These are phyloP conservation scores for Stephania cephalantha DNA, from an alignment of 164 flowering plant genomes.

Conservation along the genomic window DNA sequence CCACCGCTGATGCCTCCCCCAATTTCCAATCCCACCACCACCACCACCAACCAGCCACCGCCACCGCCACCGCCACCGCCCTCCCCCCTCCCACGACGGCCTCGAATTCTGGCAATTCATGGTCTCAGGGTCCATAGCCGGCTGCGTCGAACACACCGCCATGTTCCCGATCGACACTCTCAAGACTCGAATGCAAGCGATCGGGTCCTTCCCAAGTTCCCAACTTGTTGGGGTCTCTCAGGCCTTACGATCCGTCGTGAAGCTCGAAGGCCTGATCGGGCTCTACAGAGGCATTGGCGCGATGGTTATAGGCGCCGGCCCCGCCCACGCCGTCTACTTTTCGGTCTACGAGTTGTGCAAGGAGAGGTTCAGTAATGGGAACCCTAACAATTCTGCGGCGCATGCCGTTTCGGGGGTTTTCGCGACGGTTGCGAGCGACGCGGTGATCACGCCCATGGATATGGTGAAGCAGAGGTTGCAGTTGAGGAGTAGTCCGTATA, in stretches of 20 bases:
- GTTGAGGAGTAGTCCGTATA: conserved; percentile 47
- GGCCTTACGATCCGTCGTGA: conserved; percentile 33
- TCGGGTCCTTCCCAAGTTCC: conserved; percentile 19
- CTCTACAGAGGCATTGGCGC: conserved; percentile 64
- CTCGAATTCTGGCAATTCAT: conserved; percentile 52
- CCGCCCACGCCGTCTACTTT: conserved; percentile 74
- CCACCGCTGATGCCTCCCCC: conserved; percentile 22
- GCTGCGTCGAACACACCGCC: conserved; percentile 47
- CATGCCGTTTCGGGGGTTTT: conserved; percentile 57
- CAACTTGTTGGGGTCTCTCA: conserved; percentile 26
- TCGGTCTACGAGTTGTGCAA: conserved; percentile 56
- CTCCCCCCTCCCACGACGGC: conserved; percentile 33
- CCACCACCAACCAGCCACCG: conserved; percentile 15
- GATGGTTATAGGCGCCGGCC: conserved; percentile 72
- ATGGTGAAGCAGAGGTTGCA: conserved; percentile 74
- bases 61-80: conserved; percentile 13
- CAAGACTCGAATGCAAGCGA: conserved; percentile 48
- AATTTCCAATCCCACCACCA: conserved; percentile 24
- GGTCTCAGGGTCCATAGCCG: conserved; percentile 58
- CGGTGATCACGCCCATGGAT: conserved; percentile 70
- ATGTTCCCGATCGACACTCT: conserved; percentile 57
- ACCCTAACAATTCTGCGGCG: conserved; percentile 30
- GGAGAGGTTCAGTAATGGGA: conserved; percentile 27
- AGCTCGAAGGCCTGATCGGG: conserved; percentile 38
- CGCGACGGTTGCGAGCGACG: conserved; percentile 63